These are phyloP conservation scores for Truncatella angustata DNA, from an alignment of 2,329 filamentous ascomycete genomes.

Conservation along the genomic window DNA sequence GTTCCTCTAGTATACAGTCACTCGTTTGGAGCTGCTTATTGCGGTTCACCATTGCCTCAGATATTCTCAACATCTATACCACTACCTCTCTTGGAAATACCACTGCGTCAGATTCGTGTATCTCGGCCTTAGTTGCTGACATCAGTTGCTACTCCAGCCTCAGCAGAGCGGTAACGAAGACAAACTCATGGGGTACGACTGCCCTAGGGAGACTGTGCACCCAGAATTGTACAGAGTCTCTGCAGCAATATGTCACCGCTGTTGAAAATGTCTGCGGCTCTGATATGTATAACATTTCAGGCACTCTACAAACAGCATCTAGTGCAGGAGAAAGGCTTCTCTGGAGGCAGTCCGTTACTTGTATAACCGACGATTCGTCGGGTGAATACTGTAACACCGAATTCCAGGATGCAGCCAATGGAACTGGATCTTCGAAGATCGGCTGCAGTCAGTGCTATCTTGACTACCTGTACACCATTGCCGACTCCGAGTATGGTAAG, in stretches of 20 bases:
- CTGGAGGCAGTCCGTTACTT: background rate
- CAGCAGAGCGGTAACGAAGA: background rate
- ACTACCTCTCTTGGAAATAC: background rate
- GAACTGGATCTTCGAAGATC: background rate
- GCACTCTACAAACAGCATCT: background rate
- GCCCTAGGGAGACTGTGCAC: background rate
- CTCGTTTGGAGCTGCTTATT: background rate
- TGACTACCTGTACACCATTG: background rate
- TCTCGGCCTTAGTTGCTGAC: background rate
- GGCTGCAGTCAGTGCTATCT: slow-evolving; percentile 2
- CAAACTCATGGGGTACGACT: background rate
- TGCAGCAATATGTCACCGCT: background rate
- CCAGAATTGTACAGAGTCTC: background rate
- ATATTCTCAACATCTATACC: background rate
- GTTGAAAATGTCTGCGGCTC: background rate
- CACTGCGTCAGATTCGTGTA: background rate
- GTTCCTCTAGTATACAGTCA: no score
- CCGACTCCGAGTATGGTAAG: background rate
- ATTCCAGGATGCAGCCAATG: background rate
- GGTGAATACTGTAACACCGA: slow-evolving; percentile 1
- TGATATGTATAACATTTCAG: background rate
- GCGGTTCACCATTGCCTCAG: background rate
- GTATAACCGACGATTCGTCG: background rate
- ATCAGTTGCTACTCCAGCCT: background rate
- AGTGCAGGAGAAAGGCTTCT: background rate